A percentile compares a stretch with the other conserved stretches of the same genome.
These are phyloP conservation scores for Phtheirospermum japonicum DNA, from an alignment of 257 asterid genomes.

Conservation along the genomic window DNA sequence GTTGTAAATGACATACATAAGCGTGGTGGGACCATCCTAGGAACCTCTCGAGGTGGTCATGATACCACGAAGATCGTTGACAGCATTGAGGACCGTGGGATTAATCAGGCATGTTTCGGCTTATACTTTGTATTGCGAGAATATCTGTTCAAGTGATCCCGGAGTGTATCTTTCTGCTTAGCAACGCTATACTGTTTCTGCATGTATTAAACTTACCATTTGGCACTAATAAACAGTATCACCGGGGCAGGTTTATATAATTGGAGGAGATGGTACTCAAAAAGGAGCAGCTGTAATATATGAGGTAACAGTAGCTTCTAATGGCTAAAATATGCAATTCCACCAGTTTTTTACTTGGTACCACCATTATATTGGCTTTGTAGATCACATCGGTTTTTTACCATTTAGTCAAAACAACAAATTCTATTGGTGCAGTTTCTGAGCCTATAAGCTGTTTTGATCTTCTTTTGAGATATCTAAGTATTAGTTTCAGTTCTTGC, in stretches of 20 bases:
- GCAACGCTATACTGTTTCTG: slow-evolving; percentile 17
- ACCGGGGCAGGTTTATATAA: slow-evolving; percentile 71
- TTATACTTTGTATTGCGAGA: slow-evolving; percentile 17
- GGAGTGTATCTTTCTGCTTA: too few species aligned
- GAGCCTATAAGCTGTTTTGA: too few species aligned
- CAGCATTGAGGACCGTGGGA: slow-evolving; percentile 93
- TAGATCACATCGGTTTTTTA: too few species aligned
- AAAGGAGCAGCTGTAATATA: slow-evolving; percentile 89
- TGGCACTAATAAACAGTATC: slow-evolving; percentile 29
- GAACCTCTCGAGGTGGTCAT: slow-evolving; percentile 95
- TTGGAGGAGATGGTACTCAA: slow-evolving; percentile 96
- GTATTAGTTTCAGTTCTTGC: too few species aligned
- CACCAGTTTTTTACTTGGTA: too few species aligned
- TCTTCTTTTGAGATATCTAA: too few species aligned
- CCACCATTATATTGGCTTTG: too few species aligned
- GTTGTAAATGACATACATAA: too few species aligned
- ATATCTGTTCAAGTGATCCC: slow-evolving; percentile 6
- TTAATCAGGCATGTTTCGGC: slow-evolving; percentile 62
- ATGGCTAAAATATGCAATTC: too few species aligned
- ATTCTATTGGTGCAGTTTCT: too few species aligned
- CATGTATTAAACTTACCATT: slow-evolving; percentile 20
- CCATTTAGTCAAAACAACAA: too few species aligned
- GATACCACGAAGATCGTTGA: slow-evolving; percentile 85
- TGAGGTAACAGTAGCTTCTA: too few species aligned
- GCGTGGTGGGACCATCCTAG: slow-evolving; percentile 91